Conservation (phyloP, 306 rosid genomes). For the Vigna hirtella region DNA sequence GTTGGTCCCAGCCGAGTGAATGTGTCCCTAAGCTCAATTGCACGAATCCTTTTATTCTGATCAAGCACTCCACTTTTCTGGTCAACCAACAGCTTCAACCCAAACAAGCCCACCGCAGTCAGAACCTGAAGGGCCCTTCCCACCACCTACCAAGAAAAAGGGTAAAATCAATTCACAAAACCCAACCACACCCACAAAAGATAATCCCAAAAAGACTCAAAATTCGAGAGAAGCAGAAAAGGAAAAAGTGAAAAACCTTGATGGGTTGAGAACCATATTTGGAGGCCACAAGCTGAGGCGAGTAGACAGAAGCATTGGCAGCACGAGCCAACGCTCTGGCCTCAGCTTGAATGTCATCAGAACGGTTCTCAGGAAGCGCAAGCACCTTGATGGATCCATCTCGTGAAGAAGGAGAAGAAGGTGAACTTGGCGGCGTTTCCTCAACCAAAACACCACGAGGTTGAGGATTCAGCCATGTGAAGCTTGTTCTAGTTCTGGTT, state of each 20-base stretch:
- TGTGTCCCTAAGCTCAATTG: slow-evolving; percentile 66
- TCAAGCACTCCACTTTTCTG: slow-evolving; percentile 67
- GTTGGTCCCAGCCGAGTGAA: slow-evolving; percentile 95
- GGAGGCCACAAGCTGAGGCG: slow-evolving; percentile 62
- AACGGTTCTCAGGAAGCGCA: slow-evolving; percentile 50
- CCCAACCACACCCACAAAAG: not conserved
- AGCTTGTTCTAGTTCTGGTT: slow-evolving; percentile 10
- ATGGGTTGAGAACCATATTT: slow-evolving; percentile 66
- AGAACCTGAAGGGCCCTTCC: slow-evolving; percentile 80
- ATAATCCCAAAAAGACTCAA: slow-evolving; percentile 1
- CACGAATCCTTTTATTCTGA: slow-evolving; percentile 70
- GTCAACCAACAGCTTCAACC: slow-evolving; percentile 66
- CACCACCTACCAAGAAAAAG: slow-evolving; percentile 51
- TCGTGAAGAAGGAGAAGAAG: slow-evolving; percentile 36
- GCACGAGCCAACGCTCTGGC: slow-evolving; percentile 79
- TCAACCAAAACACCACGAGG: slow-evolving; percentile 66
- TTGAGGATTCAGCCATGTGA: slow-evolving; percentile 40
- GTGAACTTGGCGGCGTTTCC: slow-evolving; percentile 51
- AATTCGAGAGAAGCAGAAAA: slow-evolving; percentile 17
- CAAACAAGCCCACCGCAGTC: slow-evolving; percentile 61
- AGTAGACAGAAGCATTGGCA: slow-evolving; percentile 67
- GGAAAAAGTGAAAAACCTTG: slow-evolving; percentile 53
- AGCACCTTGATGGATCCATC: slow-evolving; percentile 45
- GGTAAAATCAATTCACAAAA: not conserved
- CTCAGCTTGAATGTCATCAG: slow-evolving; percentile 78